Evolutionary conservation across 148 eudicot genomes (phyloP), one percentile per base, ranked within the genome.

Genomic region (Rhododendron williamsianum): DNA sequence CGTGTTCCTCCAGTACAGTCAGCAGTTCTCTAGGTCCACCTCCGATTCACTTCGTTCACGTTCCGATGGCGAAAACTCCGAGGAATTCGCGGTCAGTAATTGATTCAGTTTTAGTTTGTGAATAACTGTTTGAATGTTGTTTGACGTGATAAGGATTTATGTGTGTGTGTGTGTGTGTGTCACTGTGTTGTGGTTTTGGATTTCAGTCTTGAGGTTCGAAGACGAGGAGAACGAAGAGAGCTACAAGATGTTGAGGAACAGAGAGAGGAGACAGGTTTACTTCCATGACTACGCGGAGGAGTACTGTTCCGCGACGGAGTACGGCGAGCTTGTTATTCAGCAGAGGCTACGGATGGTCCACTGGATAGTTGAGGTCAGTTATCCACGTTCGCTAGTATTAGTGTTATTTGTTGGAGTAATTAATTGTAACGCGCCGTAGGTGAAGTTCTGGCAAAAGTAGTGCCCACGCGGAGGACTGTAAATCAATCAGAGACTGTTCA

Each of bases 361-460:
- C 83, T 97, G 99, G 99, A 97, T 97, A 46, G 84, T 97, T 74
- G 95, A 97, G 95, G 99, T 97, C 79, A 43, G 88, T 97, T 78
- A 43, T 36, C 43, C 30, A 33, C 33, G 30, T 23, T 54, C 80
- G 10, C 45, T 5, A 41, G 45, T 41, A 41, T 41, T 41, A n/a
- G n/a, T n/a, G 43, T 41, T 41, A 6, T 41, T 41, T 41, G 43
- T 41, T 5, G 43, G 43, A 41, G 43, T 41, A 41, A 6, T 49
- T 15, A 54, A 54, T 16, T 16, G 60, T 54, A 54, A 18, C 77
- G 3, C 13, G 76, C 67, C 15, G 41, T 80, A 30, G 35, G 73
- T 83, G 56, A 56, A 85, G 52, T 76, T 67, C 21, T 73, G 21
- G 43, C 21, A 73, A 73, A 13, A 73, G 77, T 73, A 33, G 43